phyloP scores from a whole-genome alignment of 306 rosid genomes.

The Vicia sativa region DNA sequence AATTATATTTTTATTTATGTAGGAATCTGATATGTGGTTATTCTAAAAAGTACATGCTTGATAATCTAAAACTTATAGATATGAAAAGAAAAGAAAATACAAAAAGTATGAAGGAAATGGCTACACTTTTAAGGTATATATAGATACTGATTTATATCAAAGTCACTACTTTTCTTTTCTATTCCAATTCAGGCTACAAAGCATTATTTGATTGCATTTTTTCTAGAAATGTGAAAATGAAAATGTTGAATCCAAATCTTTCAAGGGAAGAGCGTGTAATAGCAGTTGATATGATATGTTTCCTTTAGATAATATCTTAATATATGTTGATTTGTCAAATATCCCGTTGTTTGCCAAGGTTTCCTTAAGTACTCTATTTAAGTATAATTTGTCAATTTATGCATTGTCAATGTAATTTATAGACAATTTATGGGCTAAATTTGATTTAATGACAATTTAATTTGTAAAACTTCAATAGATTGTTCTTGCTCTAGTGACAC shows the following conservation, averaged over 20 bases:
- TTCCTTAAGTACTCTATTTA: too few species aligned
- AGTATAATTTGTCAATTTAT: too few species aligned
- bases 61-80: conserved; percentile 80
- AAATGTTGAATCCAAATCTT: conserved; percentile 23
- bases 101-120: conserved; percentile 93
- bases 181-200: conserved; percentile 21
- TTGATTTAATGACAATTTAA: too few species aligned
- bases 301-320: conserved; percentile 16
- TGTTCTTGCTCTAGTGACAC: too few species aligned
- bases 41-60: conserved; percentile 93
- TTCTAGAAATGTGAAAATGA: conserved; percentile 7
- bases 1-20: conserved; percentile 16
- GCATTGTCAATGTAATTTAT: too few species aligned
- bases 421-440: too few species aligned
- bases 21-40: conserved; percentile 98
- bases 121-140: conserved; percentile 80
- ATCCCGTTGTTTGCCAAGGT: too few species aligned
- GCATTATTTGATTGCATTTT: conserved; percentile 27
- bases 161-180: conserved; percentile 2
- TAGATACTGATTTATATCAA: conserved; percentile 29
- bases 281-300: conserved; percentile 14
- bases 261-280: conserved; percentile 12
- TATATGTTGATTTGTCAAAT: conserved; percentile 25
- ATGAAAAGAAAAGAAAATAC: conserved; percentile 86
- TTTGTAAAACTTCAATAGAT: too few species aligned